Evolutionary conservation across 139 green algal genomes (phyloP), one percentile per base, ranked within the genome.

Genomic region (Chlorella sp.): DNA sequence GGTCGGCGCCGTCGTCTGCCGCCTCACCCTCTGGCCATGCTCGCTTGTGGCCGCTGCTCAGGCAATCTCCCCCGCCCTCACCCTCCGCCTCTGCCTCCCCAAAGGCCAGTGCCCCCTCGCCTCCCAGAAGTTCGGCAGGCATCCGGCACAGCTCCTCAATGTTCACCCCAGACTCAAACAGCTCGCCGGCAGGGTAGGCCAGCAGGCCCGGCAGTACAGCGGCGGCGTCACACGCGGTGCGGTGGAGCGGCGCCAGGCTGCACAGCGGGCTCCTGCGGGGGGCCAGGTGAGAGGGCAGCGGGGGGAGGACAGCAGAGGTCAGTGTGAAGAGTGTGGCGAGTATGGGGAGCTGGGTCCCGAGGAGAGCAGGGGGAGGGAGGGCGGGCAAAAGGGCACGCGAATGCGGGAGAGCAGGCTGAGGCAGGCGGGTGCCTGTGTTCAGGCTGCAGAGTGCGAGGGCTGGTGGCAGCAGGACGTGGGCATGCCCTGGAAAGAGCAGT

Each of bases 151-250:
- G 90, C 86, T 91, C 86, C 79, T 91, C 83, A 16, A 91, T 60
- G 57, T 85, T 76, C 34, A 93, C 75, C 19, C 90, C 90, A 34
- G 85, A 86, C 85, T 86, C 80, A 42, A 86, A 83, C 81, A 93
- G 90, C 81, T 91, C 78, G 53, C 87, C 26, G 22, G 81, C 34
- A 11, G 85, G 71, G 90, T 93, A 93, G 82, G 87, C 90, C 37
- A 78, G 64, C 76, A 90, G 81, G 28, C 86, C 90, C 21, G 90
- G 90, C 53, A 93, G 69, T 19, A 48, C 30, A 40, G 90, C 90
- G 18, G 2, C 0, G 39, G 48, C 61, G 36, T 90, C 78, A 42
- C 90, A 93, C 36, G 69, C 1, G 69, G 80, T 73, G 19, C 34
- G 15, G 71, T 93, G 90, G 26, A 39, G 28, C 16, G 61, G 34